phyloP scores from a whole-genome alignment of 2,329 filamentous ascomycete genomes.

The Diaporthe citri region DNA sequence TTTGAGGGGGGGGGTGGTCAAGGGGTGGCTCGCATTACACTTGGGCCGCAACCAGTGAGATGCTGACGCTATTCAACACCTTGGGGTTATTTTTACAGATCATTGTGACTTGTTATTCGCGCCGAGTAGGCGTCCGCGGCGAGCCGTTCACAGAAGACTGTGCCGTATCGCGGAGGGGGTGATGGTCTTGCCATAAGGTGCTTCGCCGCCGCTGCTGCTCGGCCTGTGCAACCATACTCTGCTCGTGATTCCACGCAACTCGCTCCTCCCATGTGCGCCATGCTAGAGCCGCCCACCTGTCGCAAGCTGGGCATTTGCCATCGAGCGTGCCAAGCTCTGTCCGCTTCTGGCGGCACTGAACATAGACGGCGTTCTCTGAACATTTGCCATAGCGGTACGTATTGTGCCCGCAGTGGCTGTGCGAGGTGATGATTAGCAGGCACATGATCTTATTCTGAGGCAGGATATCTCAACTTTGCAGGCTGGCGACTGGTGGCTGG shows the following conservation, averaged over 20 bases:
- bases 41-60: neutral
- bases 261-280: neutral
- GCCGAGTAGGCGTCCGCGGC: neutral
- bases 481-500: neutral
- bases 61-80: neutral
- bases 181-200: neutral
- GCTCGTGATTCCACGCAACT: neutral
- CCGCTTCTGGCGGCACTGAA: neutral
- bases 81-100: neutral
- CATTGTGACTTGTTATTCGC: neutral
- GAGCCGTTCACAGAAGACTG: neutral
- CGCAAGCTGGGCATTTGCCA: neutral
- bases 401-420: neutral
- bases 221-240: neutral
- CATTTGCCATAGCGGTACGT: neutral
- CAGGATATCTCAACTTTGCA: too few relatives aligned
- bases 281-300: neutral
- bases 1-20: neutral
- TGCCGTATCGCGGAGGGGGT: neutral
- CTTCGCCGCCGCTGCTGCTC: neutral
- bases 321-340: neutral
- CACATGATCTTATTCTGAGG: neutral
- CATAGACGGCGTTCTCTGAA: neutral
- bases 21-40: too few relatives aligned
- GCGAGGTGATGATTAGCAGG: neutral